Evolutionary conservation across 2,329 filamentous ascomycete genomes (phyloP), one percentile per base, ranked within the genome.

Genomic region (Claviceps sp.): DNA sequence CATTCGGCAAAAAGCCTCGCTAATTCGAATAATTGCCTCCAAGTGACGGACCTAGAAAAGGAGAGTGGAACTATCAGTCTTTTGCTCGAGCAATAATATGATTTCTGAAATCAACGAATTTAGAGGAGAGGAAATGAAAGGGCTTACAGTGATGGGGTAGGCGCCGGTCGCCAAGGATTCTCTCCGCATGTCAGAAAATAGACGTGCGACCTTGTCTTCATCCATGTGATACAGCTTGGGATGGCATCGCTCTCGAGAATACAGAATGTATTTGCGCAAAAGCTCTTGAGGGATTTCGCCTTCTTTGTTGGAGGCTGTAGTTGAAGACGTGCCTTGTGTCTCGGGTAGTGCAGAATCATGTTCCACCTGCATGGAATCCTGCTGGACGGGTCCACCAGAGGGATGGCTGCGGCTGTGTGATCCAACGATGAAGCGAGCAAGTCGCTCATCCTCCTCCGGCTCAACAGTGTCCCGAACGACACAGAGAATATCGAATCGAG

Each of bases 201-300:
- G 75, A 49, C 91, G 79, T 2, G 93, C 87, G 36, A 98, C 81
- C 73, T 98, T 98, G 71, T 97, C 93, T 66, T 96, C 88, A 59
- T 98, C 93, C 68, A 98, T 95, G 65, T 97, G 88, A 66, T 96
- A 95, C 8, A 98, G 77, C 71, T 95, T 97, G 8, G 93, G 93
- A 50, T 79, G 79, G 67, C 88, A 94, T 61, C 85, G 86, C 67
- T 96, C 89, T 36, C 91, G 79, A 0, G 93, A 89, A 62, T 96
- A 98, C 17, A 97, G 76, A 59, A 98, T 98, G 67, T 97, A 98
- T 70, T 98, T 98, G 57, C 93, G 77, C 58, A 98, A 72, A 45
- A 98, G 73, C 60, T 93, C 88, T 64, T 98, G 93, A 0, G 89
- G 82, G 51, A 98, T 94, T 56, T 93, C 85, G 50, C 84, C 83